Evolutionary conservation across 2,329 filamentous ascomycete species (phyloP).

Genomic region (Pestalotiopsis sp.): DNA sequence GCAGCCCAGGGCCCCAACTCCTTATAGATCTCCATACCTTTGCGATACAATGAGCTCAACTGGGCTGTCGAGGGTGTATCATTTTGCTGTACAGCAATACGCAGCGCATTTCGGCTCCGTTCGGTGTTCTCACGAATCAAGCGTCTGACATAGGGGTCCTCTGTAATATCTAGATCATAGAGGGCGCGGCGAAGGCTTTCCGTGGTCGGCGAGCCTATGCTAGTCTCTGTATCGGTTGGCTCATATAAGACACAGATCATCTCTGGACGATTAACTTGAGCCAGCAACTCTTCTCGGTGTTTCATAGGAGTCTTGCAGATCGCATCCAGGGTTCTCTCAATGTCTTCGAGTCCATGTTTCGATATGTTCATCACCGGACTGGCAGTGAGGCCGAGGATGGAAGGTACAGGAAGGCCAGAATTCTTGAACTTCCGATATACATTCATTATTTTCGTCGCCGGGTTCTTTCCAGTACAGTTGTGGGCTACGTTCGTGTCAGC

Average conservation of each 20-base stretch:
- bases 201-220: conserved; percentile 37
- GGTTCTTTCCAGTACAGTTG: conserved; percentile 66
- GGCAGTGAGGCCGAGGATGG: conserved; percentile 78
- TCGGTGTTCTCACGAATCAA: conserved; percentile 46
- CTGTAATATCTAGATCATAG: conserved; percentile 51
- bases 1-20: conserved; percentile 71
- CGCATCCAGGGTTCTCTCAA: conserved; percentile 74
- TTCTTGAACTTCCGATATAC: conserved; percentile 63
- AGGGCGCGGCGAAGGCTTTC: conserved; percentile 44
- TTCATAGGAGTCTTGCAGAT: conserved; percentile 68
- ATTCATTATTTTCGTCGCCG: conserved; percentile 71
- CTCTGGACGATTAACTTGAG: conserved; percentile 67
- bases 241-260: conserved; percentile 43
- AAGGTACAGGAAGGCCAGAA: conserved; percentile 50
- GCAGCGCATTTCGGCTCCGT: conserved; percentile 40
- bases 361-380: conserved; percentile 71
- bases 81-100: conserved; percentile 39
- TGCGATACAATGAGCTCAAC: conserved; percentile 55
- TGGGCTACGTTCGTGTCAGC: conserved; percentile 59
- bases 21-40: conserved; percentile 49
- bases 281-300: conserved; percentile 71
- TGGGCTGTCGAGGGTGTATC: conserved; percentile 58
- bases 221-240: neutral
- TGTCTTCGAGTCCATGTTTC: conserved; percentile 53
- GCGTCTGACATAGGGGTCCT: conserved; percentile 62